Conservation (phyloP, 2,329 filamentous ascomycete genomes). For the Ramularia endophylla region DNA sequence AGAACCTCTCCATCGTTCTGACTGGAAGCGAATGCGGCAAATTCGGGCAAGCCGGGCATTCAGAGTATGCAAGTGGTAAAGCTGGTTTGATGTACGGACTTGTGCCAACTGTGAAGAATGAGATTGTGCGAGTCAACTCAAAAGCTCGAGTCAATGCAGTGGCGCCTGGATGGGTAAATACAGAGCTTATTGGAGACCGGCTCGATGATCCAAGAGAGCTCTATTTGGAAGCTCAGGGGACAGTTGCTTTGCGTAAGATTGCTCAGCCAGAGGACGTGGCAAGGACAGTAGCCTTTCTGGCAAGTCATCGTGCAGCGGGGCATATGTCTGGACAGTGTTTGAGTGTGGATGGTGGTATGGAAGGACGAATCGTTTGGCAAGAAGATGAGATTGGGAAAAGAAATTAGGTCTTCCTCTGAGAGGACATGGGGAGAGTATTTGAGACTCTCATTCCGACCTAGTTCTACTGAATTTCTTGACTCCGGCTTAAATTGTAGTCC, state of each 20-base stretch:
- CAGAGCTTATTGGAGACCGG: slow-evolving; percentile 43
- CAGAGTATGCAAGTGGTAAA: slow-evolving; percentile 48
- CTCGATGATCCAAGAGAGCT: slow-evolving; percentile 46
- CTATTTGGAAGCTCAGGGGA: slow-evolving; percentile 47
- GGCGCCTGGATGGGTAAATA: slow-evolving; percentile 45
- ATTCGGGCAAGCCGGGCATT: slow-evolving; percentile 46
- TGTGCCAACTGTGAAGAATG: slow-evolving; percentile 49
- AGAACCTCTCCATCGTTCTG: slow-evolving; percentile 49
- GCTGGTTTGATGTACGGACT: slow-evolving; percentile 49
- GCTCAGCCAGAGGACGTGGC: slow-evolving; percentile 47
- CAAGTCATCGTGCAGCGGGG: slow-evolving; percentile 46
- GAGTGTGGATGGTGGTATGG: slow-evolving; percentile 48
- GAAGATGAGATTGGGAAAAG: slow-evolving; percentile 34
- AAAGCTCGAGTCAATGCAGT: slow-evolving; percentile 50
- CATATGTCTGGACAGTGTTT: slow-evolving; percentile 52
- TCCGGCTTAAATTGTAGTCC: no score
- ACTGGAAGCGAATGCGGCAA: slow-evolving; percentile 49
- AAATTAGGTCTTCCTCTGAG: no score
- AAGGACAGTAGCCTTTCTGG: slow-evolving; percentile 45
- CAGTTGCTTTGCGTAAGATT: slow-evolving; percentile 43
- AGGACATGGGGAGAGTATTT: no score
- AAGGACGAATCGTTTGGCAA: slow-evolving; percentile 46
- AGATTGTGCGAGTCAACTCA: slow-evolving; percentile 47
- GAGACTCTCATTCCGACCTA: no score
- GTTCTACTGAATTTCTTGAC: no score